These are phyloP conservation scores for Plectosphaerella sp. DNA, from an alignment of 2,329 filamentous ascomycete genomes.

Conservation along the genomic window DNA sequence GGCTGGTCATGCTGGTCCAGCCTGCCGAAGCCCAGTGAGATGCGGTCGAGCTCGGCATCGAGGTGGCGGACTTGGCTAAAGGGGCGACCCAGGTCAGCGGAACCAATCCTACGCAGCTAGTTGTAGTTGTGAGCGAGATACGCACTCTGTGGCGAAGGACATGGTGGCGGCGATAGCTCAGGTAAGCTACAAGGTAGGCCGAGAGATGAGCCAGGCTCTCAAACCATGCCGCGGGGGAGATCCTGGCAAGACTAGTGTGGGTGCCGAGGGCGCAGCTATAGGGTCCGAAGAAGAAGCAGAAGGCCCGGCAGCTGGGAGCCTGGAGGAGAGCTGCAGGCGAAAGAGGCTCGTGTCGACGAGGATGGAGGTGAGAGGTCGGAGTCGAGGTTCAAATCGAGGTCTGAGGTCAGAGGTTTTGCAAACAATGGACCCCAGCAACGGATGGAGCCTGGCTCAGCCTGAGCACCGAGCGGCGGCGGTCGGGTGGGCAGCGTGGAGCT, in stretches of 20 bases:
- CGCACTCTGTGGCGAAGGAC: slow-evolving; percentile 46
- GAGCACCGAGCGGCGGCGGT: too few species aligned
- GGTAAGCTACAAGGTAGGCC: neutral
- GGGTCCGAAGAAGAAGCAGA: neutral
- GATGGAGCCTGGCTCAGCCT: too few species aligned
- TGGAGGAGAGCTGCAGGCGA: too few species aligned
- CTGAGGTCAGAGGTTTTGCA: too few species aligned
- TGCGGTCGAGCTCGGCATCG: slow-evolving; percentile 61
- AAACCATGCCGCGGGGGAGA: neutral
- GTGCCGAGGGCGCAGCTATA: neutral
- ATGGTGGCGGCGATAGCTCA: slow-evolving; percentile 19
- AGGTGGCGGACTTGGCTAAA: slow-evolving; percentile 56
- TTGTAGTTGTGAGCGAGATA: slow-evolving; percentile 8
- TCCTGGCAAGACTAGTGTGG: neutral
- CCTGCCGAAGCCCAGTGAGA: slow-evolving; percentile 36
- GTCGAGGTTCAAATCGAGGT: too few species aligned
- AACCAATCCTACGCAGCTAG: too few species aligned
- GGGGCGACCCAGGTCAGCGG: neutral
- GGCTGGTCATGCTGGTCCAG: slow-evolving; percentile 13
- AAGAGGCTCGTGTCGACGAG: too few species aligned
- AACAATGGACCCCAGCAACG: too few species aligned
- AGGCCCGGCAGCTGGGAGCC: too few species aligned
- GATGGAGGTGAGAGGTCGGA: too few species aligned
- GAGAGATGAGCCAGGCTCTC: neutral
- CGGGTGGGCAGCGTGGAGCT: too few species aligned